phyloP scores from a whole-genome alignment of 257 asterid species.

The Nicotiana tabacum region DNA sequence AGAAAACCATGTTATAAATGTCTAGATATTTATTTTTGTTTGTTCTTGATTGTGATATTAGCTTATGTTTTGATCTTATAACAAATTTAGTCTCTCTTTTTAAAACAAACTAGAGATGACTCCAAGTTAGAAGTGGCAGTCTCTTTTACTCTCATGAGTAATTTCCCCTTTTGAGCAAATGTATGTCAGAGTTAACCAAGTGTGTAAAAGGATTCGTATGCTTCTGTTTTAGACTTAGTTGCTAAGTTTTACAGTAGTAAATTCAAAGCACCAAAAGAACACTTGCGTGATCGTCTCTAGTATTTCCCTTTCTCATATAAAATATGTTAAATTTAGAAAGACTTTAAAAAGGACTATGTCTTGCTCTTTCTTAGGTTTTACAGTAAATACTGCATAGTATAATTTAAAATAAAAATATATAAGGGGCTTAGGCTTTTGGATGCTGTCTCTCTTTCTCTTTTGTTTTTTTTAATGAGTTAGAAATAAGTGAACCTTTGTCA shows the following conservation, averaged over 20 bases:
- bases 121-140: background rate
- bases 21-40: background rate
- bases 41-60: background rate
- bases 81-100: too few species aligned
- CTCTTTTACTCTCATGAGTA: background rate
- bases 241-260: background rate
- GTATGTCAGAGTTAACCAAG: background rate
- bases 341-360: background rate
- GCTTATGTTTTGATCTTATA: background rate
- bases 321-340: background rate
- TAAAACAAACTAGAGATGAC: background rate
- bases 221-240: background rate
- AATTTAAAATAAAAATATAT: too few species aligned
- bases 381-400: background rate
- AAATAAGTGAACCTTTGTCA: background rate
- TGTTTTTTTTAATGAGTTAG: background rate
- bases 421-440: background rate
- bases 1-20: too few species aligned
- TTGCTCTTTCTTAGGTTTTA: background rate
- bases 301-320: background rate
- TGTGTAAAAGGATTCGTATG: background rate
- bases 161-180: background rate
- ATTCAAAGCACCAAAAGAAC: background rate
- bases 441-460: too few species aligned
- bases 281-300: background rate